These are phyloP conservation scores for Monosporascus ibericus DNA, from an alignment of 2,329 filamentous ascomycete species.

Conservation along the genomic window DNA sequence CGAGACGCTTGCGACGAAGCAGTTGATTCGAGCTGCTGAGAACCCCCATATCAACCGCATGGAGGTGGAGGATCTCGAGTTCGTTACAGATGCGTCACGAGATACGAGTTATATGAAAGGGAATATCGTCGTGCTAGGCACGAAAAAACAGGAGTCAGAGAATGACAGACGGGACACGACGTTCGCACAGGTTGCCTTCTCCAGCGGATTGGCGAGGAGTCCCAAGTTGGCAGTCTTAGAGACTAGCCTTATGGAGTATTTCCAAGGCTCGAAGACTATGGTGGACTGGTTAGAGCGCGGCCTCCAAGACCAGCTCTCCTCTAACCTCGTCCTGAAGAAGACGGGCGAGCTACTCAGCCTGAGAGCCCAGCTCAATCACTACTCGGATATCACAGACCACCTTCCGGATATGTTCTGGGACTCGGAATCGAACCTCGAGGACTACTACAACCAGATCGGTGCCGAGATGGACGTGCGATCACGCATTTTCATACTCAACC, in stretches of 20 bases:
- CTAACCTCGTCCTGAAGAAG: slow-evolving; percentile 82
- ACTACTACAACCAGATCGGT: slow-evolving; percentile 92
- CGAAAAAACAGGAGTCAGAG: slow-evolving; percentile 46
- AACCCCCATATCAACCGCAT: slow-evolving; percentile 64
- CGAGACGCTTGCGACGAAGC: slow-evolving; percentile 60
- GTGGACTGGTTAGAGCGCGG: slow-evolving; percentile 57
- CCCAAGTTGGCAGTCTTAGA: slow-evolving; percentile 94
- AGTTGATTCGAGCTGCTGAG: slow-evolving; percentile 70
- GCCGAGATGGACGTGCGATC: slow-evolving; percentile 85
- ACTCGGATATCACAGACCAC: slow-evolving; percentile 92
- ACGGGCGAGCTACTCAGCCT: slow-evolving; percentile 88
- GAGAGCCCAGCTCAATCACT: slow-evolving; percentile 89
- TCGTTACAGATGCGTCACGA: slow-evolving; percentile 65
- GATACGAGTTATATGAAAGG: slow-evolving; percentile 76
- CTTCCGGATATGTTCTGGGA: slow-evolving; percentile 98
- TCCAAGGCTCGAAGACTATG: slow-evolving; percentile 78
- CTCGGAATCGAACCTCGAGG: slow-evolving; percentile 84
- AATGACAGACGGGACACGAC: slow-evolving; percentile 51
- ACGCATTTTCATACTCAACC: slow-evolving; percentile 84
- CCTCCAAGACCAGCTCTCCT: slow-evolving; percentile 60
- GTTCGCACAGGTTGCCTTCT: slow-evolving; percentile 92
- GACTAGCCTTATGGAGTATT: slow-evolving; percentile 73
- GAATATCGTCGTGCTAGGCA: slow-evolving; percentile 85
- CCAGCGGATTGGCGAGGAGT: slow-evolving; percentile 83
- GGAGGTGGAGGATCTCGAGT: slow-evolving; percentile 88